A percentile compares a stretch with the other conserved stretches of the same genome.
Conservation (phyloP, 208 protist genomes). For the Leptomonas seymouri region DNA sequence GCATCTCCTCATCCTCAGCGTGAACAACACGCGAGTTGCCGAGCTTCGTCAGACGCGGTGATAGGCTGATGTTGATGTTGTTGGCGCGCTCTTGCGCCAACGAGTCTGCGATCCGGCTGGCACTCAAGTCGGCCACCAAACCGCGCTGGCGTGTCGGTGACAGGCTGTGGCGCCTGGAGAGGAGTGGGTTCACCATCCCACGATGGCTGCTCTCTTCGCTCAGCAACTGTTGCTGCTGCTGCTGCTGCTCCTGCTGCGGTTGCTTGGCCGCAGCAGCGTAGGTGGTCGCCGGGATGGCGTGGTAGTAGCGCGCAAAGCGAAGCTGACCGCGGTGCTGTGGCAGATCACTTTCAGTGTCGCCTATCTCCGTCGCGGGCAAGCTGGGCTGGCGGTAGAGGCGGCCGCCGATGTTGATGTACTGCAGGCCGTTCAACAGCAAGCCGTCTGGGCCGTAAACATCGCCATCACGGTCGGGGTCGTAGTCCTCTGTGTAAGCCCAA, state of each 20-base stretch:
- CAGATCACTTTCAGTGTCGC: conserved; percentile 13
- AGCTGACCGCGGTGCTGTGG: conserved; percentile 56
- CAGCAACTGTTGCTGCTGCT: background rate
- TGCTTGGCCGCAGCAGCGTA: conserved; percentile 17
- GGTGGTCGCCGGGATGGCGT: conserved; percentile 57
- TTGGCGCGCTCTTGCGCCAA: conserved; percentile 33
- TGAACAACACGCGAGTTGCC: conserved; percentile 27
- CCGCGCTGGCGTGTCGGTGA: conserved; percentile 18
- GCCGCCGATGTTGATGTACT: conserved; percentile 83
- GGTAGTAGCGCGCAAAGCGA: conserved; percentile 69
- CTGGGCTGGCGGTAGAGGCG: conserved; percentile 69
- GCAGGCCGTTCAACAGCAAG: conserved; percentile 34
- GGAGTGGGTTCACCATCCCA: conserved; percentile 44
- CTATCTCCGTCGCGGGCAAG: conserved; percentile 33
- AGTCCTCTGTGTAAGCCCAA: conserved; percentile 18
- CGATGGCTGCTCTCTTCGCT: conserved; percentile 17
- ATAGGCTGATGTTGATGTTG: conserved; percentile 36
- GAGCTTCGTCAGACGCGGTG: conserved; percentile 29
- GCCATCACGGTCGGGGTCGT: conserved; percentile 9
- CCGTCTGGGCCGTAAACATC: conserved; percentile 15
- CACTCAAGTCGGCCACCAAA: conserved; percentile 9
- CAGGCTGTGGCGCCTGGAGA: conserved; percentile 40
- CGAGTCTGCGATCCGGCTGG: conserved; percentile 31
- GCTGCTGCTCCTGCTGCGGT: conserved; percentile 14
- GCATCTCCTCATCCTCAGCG: conserved; percentile 5